Percentiles rank a stretch among this genome's conserved stretches.
phyloP scores from a whole-genome alignment of 805 yeast genomes.

The Kuraishia hungarica region DNA sequence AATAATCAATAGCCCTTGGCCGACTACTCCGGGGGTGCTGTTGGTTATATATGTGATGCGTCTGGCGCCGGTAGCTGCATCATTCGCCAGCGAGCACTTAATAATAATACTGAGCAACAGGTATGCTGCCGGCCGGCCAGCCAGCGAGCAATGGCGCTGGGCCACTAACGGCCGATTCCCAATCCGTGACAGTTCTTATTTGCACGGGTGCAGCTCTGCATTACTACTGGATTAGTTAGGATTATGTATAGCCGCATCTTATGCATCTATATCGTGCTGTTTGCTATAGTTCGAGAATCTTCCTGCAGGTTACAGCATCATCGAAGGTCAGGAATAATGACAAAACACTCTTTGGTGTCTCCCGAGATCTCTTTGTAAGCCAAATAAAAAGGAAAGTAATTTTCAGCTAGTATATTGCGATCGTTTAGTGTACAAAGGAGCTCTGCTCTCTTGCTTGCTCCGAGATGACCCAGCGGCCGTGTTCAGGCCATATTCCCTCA shows the following conservation, averaged over 20 bases:
- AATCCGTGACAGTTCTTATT: background rate
- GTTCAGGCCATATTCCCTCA: background rate
- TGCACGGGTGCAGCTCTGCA: background rate
- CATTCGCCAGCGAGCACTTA: background rate
- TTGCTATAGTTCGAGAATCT: background rate
- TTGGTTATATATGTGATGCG: background rate
- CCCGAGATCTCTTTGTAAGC: background rate
- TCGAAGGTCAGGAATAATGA: background rate
- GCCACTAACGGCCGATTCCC: background rate
- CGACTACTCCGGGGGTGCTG: background rate
- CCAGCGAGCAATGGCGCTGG: background rate
- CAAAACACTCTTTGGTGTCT: background rate
- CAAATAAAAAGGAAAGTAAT: background rate
- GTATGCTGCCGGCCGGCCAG: background rate
- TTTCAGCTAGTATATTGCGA: background rate
- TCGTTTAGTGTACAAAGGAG: background rate
- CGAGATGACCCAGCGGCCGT: background rate
- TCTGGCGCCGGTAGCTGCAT: background rate
- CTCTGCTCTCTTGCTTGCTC: background rate
- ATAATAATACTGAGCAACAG: background rate
- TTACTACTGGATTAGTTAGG: background rate
- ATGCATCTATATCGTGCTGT: background rate
- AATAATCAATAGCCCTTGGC: background rate
- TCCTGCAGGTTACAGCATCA: background rate
- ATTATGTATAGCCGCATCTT: background rate